Evolutionary conservation across 225 moss, liverwort and hornwort species (phyloP).

Genomic region (Neckera pumila): DNA sequence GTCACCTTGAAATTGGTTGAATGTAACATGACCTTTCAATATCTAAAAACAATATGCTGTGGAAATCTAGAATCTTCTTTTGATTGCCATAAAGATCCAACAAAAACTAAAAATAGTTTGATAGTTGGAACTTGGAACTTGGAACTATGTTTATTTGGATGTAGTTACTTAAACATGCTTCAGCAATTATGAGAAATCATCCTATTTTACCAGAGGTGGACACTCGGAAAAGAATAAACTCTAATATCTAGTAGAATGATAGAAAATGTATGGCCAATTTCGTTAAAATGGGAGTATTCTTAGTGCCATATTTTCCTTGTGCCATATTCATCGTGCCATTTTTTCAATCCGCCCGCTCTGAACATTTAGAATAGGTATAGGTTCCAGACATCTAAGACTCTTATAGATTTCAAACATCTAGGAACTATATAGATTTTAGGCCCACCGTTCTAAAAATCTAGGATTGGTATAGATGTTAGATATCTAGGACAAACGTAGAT

Average conservation of each 20-base stretch:
- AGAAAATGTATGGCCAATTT: too few relatives aligned
- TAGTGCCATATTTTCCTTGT: too few relatives aligned
- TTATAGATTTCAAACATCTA: too few relatives aligned
- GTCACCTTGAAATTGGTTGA: neutral
- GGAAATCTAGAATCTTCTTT: neutral
- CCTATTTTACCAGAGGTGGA: rapidly evolving
- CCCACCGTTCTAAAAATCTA: too few relatives aligned
- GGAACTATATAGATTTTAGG: too few relatives aligned
- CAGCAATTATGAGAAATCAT: neutral
- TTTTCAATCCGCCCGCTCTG: too few relatives aligned
- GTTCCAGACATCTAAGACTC: too few relatives aligned
- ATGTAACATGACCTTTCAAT: neutral
- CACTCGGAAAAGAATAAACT: rapidly evolving
- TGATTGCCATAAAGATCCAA: neutral
- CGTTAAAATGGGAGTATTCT: too few relatives aligned
- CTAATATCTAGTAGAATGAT: neutral
- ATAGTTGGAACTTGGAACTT: neutral
- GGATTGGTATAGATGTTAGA: too few relatives aligned
- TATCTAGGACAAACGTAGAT: too few relatives aligned
- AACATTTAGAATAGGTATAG: too few relatives aligned
- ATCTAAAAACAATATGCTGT: rapidly evolving
- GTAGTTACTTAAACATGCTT: neutral
- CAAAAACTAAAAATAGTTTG: neutral
- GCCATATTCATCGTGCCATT: too few relatives aligned
- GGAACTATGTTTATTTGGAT: neutral